Base-by-base conservation (phyloP, 2,329 filamentous ascomycete species). In the Diaporthe velutina region DNA sequence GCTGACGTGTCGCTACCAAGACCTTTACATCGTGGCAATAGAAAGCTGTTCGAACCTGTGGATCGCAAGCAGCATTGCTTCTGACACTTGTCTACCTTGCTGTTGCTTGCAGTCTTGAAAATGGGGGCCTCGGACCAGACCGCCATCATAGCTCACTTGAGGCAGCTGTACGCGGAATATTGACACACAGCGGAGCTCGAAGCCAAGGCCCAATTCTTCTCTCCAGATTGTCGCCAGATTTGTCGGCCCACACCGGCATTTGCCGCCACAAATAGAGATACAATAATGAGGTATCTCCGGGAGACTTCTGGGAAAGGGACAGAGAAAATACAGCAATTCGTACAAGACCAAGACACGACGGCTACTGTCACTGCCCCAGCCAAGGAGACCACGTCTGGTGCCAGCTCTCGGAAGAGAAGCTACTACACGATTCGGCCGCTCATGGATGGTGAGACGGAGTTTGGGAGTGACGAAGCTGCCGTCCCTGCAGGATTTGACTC, bases 371-470 rank as follows among this genome's bases (percentile, higher is more conserved):
- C 9, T 35, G 28, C 9, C 9, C 17, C 25, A 48, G 28, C 3
- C 22, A 33, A 30, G 6, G 40, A 48, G 17, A 50, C 40, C 19
- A 6, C 19, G 4, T 28, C 10, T 33, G 28, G 10, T 3, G 10
- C 17, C 12, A 4, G 60, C 60, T 13, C 35, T 13, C 9, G 6
- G 25, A 76, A 42, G 42, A 77, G 71, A 35, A 50, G 57, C 5
- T 72, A 40, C 19, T 79, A 75, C 58, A 78, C 77, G 0, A 79
- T 79, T 35, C 71, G 79, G 0, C 70, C 77, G 2, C 57, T 79
- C 5, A 64, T 15, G 3, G 72, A 73, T 1, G 38, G 45, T 4
- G 77, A 80, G n/a, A 48, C 74, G 5, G 75, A 76, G 38, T 79
- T 80, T 40, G 77, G 74, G 12, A 76, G 66, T 1, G 76, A 75